Evolutionary conservation across 345 rosid genomes (phyloP), one percentile per base, ranked within the genome.

Genomic region (Streptanthus diversifolius): DNA sequence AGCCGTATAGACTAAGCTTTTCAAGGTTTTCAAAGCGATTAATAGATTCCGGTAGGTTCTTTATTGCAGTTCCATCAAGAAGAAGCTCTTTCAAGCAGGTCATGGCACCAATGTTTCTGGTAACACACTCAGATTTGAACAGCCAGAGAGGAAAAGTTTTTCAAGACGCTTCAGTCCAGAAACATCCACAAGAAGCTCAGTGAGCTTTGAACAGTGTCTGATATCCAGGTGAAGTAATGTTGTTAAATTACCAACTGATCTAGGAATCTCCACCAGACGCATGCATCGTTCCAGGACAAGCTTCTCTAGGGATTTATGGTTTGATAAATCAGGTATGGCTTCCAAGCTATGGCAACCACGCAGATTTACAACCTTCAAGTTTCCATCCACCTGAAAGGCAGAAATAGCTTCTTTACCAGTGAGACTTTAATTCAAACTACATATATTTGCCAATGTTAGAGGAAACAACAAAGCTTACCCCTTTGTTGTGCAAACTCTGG

Each of bases 81-180:
- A 77, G 77, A 41, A 77, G 80, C 68, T 71, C 63, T 77, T 71
- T 66, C 76, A 77, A 40, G 1, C 57, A 4, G 49, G 4, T 0
- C 72, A 77, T 70, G 33, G 12, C 68, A 51, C 80, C 80, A 21
- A 77, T 39, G 32, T 65, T 71, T 58, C 30, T 59, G 80, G 80
- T 43, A 77, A 59, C 30, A 64, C 73, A 48, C 59, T 51, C 21
- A 77, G 69, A 21, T 11, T 59, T 58, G 73, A 77, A 53, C 80
- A 72, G 54, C 80, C 80, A 41, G 80, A 77, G 25, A 77, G 77
- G 73, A 58, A 39, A 25, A 77, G 77, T 7, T 72, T 71, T 41
- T 72, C 69, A 48, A 77, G 80, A 51, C 3, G 0, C 65, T 72
- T 43, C 57, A 77, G 73, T 39, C 69, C 69, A 43, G 77, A 77